phyloP scores from a whole-genome alignment of 352 stramenopile genomes.

The Globisporangium solare region DNA sequence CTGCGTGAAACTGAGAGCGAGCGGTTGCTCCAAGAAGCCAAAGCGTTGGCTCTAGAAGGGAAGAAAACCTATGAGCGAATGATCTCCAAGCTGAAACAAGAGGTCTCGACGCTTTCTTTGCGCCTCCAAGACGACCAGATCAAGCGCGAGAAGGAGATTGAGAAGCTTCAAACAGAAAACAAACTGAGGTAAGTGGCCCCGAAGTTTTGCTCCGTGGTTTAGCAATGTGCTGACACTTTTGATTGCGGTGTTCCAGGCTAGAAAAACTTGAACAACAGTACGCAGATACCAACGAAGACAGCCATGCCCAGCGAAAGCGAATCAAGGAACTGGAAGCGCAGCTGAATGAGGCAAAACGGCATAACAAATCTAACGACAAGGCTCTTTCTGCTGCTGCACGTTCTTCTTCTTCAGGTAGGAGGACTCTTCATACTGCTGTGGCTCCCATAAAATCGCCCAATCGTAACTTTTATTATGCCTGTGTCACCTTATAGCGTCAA shows the following conservation, averaged over 20 bases:
- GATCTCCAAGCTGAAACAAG: constrained; percentile 61
- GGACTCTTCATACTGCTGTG: neutral
- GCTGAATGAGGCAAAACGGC: constrained; percentile 42
- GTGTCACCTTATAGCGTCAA: constrained; percentile 17
- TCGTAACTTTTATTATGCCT: neutral
- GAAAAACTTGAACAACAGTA: constrained; percentile 28
- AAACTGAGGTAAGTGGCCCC: constrained; percentile 20
- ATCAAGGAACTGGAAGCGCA: constrained; percentile 57
- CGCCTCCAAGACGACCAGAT: constrained; percentile 43
- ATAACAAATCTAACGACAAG: constrained; percentile 30
- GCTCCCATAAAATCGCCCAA: no score
- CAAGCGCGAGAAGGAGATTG: constrained; percentile 38
- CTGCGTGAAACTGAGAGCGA: constrained; percentile 64
- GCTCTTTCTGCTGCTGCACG: constrained; percentile 35
- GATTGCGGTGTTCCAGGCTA: constrained; percentile 12
- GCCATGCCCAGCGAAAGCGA: constrained; percentile 27
- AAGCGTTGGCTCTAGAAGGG: constrained; percentile 49
- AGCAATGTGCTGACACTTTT: neutral
- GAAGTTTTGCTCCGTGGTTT: neutral
- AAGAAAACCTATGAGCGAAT: constrained; percentile 72
- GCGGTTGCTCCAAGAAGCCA: constrained; percentile 56
- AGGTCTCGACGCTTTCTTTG: constrained; percentile 53
- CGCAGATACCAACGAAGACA: constrained; percentile 30
- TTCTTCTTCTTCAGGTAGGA: constrained; percentile 16
- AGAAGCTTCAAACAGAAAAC: constrained; percentile 45